Base-by-base conservation (phyloP, 345 rosid species). In the Atalantia buxifolia region DNA sequence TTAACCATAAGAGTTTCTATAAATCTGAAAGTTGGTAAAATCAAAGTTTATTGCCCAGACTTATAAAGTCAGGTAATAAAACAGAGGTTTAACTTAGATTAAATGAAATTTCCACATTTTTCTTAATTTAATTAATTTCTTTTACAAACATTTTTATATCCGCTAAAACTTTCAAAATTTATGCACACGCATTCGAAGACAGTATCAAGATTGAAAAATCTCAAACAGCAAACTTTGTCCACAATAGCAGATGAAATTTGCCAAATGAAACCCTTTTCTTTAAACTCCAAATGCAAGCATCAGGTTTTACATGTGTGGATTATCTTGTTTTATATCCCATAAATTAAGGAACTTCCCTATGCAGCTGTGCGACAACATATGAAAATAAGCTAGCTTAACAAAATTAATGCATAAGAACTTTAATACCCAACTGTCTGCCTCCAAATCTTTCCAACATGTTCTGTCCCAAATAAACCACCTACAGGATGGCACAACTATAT, bases 401-500 rank as follows among this genome's bases (percentile, higher is more conserved):
- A n/a, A 65, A 65, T 19, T 8, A 18, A 53, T 36, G 21, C 53
- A 61, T 7, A 61, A 27, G 2, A 35, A 38, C 36, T 40, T n/a
- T 33, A 36, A 9, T 9, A 71, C 28, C 63, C 63, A 71, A 42
- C n/a, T 9, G 12, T 6, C 68, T 25, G 40, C 57, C 24, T 53
- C 25, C 10, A 55, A 60, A 27, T 66, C 64, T 56, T 28, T 24
- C 45, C 12, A 13, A 45, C 50, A 45, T 36, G 65, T 56, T 65
- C 64, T 12, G 25, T 48, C 21, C 64, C 57, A 40, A 72, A 64
- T 24, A 35, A 50, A 72, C 25, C 48, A 18, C 72, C 72, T 69
- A 80, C 3, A 80, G 25, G 40, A 63, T n/a, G 38, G 40, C 36
- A 78, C 82, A 69, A 22, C 22, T 6, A 67, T 30, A 57, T 14